Evolutionary conservation across 371 early-diverging fungal genomes (phyloP).

Genomic region (Mucor indicus): DNA sequence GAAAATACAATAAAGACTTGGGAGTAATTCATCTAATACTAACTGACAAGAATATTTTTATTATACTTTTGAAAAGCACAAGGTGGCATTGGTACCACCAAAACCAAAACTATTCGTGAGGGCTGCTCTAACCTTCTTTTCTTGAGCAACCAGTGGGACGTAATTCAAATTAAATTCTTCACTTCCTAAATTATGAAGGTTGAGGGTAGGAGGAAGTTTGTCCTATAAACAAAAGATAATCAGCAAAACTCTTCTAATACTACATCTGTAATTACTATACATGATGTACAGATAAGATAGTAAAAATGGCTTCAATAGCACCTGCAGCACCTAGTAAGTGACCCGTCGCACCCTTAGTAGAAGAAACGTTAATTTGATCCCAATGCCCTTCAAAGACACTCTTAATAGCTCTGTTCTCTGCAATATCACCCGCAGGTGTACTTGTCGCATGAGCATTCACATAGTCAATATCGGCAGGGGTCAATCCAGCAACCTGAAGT

Average conservation of each 20-base stretch:
- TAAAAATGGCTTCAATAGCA: conserved; percentile 90
- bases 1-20: no score
- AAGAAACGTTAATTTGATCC: conserved; percentile 70
- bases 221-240: conserved; percentile 48
- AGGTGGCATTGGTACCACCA: conserved; percentile 92
- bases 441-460: conserved; percentile 96
- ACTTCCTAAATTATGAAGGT: conserved; percentile 59
- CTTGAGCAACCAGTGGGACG: conserved; percentile 66
- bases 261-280: conserved; percentile 28
- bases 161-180: conserved; percentile 77
- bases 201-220: conserved; percentile 83
- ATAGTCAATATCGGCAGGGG: conserved; percentile 72
- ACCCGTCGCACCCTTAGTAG: conserved; percentile 90
- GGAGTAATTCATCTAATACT: no score
- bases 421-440: conserved; percentile 77
- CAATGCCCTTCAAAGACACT: conserved; percentile 63
- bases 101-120: conserved; percentile 96
- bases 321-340: conserved; percentile 96
- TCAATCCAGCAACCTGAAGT: conserved; percentile 57
- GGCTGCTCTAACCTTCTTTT: conserved; percentile 61
- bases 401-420: conserved; percentile 82
- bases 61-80: conserved; percentile 66
- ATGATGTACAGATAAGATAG: conserved; percentile 71
- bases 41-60: no score
- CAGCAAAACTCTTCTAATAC: not conserved